Base-by-base conservation (phyloP, 192 early-diverging fungal species). In the Fimicolochytrium jonesii region DNA sequence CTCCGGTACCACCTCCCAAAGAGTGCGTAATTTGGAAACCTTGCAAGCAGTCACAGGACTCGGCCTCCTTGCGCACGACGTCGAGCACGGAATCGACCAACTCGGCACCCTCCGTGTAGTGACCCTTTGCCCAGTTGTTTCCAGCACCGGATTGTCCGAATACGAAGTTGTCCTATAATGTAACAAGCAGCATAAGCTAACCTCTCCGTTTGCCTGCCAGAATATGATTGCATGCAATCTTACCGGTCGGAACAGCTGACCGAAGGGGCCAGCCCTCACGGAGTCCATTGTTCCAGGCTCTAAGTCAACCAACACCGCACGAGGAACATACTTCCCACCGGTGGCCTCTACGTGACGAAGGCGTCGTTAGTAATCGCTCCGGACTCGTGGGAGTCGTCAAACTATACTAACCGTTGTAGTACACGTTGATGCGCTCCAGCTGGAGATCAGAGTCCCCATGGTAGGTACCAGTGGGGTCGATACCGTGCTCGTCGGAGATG, bases 51-150 rank as follows among this genome's bases (percentile, higher is more conserved):
- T 98, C 96, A 76, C 89, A 89, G 69, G 82, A 83, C 72, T 99
- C 96, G 41, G 93, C 93, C 75, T 99, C 94, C 73, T 93, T 93
- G 52, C 94, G 91, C 25, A 97, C 88, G 44, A 97, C 87, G 61
- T 99, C 96, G 56, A 99, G 79, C 43, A 99, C 89, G 28, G 83
- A 83, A 74, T 99, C 96, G 33, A 97, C 90, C 15, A 99, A 80
- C 83, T 99, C 96, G 33, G 96, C 94, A 70, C 96, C 96, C 80
- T 98, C 96, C 31, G 96, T 98, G 84, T 98, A 98, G 77, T 93
- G 90, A 55, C 96, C 96, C 77, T 95, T 96, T 61, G 96, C 96
- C 96, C 96, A 98, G 77, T 94, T 93, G 87, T 99, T 99, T 61
- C 96, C 96, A 58, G 96, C 96, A 64, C 96, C 96, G 61, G 81